phyloP scores from a whole-genome alignment of 345 rosid species.

The Salix exigua region DNA sequence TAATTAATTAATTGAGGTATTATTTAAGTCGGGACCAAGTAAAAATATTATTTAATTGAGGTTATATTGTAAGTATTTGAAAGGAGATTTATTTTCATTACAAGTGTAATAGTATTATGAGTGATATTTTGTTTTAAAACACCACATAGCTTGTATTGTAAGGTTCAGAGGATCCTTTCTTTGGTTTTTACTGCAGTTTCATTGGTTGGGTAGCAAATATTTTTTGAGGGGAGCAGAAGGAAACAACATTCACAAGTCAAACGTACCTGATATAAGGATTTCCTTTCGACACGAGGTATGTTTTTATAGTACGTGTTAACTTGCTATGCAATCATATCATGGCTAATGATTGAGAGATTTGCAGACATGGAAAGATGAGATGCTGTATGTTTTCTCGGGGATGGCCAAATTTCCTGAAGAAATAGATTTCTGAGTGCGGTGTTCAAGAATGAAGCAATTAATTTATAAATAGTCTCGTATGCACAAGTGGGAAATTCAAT shows the following conservation, averaged over 20 bases:
- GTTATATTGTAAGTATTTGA: background rate
- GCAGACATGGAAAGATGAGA: conserved; percentile 61
- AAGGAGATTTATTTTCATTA: background rate
- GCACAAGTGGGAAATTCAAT: background rate
- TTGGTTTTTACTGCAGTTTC: conserved; percentile 25
- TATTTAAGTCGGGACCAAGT: no score
- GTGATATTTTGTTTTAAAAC: background rate
- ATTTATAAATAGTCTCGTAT: background rate
- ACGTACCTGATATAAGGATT: conserved; percentile 42
- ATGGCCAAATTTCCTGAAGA: conserved; percentile 33
- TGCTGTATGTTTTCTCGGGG: conserved; percentile 43
- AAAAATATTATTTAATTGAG: no score
- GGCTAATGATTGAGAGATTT: conserved; percentile 11
- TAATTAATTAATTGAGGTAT: no score
- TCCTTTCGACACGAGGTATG: conserved; percentile 41
- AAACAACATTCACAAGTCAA: conserved; percentile 49
- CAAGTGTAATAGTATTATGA: background rate
- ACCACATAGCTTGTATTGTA: background rate
- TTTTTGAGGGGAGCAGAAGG: conserved; percentile 42
- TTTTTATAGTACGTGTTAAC: background rate
- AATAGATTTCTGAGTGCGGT: conserved; percentile 24
- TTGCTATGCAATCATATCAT: background rate
- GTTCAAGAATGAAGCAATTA: background rate
- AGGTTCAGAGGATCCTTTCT: background rate
- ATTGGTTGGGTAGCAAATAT: conserved; percentile 49